These are phyloP conservation scores for Mycena floridula DNA, from an alignment of 768 basidiomycete genomes.

Conservation along the genomic window DNA sequence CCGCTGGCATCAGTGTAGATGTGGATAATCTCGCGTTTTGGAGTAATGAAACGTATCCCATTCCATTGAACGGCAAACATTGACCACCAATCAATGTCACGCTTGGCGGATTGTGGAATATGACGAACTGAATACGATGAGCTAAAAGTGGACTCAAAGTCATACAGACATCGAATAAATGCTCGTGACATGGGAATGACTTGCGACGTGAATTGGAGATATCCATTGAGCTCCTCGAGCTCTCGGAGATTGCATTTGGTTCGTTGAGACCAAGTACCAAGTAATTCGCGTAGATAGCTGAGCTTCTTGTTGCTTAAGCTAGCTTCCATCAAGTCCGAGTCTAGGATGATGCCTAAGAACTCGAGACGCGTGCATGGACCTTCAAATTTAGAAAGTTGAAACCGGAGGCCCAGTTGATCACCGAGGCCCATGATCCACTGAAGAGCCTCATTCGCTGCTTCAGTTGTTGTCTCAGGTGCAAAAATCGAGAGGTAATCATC, in stretches of 20 bases:
- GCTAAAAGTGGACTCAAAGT: constrained; percentile 4
- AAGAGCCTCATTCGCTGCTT: background rate
- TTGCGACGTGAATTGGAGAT: background rate
- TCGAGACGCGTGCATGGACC: constrained; percentile 10
- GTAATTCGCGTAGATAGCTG: constrained; percentile 6
- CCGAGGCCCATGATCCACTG: constrained; percentile 3
- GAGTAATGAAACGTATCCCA: too few species aligned
- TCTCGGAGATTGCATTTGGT: background rate
- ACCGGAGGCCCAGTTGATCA: constrained; percentile 10
- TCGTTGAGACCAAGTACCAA: constrained; percentile 1
- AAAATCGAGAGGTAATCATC: constrained; percentile 13
- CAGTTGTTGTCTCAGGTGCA: background rate
- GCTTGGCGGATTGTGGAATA: too few species aligned
- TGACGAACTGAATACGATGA: too few species aligned
- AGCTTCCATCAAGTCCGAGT: background rate
- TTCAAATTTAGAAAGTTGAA: constrained; percentile 10
- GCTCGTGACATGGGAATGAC: background rate
- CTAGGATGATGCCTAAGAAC: constrained; percentile 8
- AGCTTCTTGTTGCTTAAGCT: constrained; percentile 12
- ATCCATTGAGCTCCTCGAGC: background rate
- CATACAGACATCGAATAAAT: background rate
- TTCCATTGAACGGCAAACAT: too few species aligned
- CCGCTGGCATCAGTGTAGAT: too few species aligned
- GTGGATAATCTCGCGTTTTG: too few species aligned
- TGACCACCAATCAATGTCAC: too few species aligned